phyloP scores from a whole-genome alignment of 2,329 filamentous ascomycete genomes.

The Fusarium mexicanum region DNA sequence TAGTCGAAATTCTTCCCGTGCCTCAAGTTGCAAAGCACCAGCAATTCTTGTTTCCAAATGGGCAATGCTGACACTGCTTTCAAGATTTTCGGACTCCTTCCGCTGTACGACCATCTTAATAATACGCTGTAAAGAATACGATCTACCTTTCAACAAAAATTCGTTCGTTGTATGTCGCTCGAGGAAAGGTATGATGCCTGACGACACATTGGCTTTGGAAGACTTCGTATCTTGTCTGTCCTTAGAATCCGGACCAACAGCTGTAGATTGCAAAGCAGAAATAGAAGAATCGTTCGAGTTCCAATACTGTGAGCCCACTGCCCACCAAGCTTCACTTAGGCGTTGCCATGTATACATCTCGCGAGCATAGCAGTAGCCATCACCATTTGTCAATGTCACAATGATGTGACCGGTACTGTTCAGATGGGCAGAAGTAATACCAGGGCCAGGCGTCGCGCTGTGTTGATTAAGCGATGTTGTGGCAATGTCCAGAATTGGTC shows the following conservation, averaged over 20 bases:
- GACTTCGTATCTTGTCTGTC: constrained; percentile 58
- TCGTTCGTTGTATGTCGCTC: constrained; percentile 96
- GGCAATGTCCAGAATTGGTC: constrained; percentile 87
- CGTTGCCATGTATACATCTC: constrained; percentile 92
- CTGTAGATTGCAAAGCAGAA: constrained; percentile 78
- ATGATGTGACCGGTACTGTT: constrained; percentile 88
- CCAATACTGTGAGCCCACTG: constrained; percentile 98
- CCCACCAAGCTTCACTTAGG: constrained; percentile 98
- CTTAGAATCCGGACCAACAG: constrained; percentile 66
- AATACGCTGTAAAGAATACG: constrained; percentile 89
- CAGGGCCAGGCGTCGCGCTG: constrained; percentile 77
- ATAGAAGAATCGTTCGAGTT: constrained; percentile 95
- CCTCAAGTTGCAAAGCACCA: constrained; percentile 83
- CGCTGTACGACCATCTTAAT: constrained; percentile 88
- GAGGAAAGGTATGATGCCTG: constrained; percentile 90
- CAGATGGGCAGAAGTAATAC: constrained; percentile 88
- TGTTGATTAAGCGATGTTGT: constrained; percentile 81
- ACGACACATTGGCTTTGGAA: constrained; percentile 71
- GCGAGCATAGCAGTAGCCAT: constrained; percentile 90
- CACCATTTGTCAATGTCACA: constrained; percentile 92
- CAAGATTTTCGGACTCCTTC: constrained; percentile 92
- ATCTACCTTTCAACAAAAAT: constrained; percentile 88
- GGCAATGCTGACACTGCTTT: constrained; percentile 89
- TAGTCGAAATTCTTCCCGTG: constrained; percentile 90
- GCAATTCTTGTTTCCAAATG: constrained; percentile 96